Evolutionary conservation across 2,329 filamentous ascomycete species (phyloP), one percentile per base, ranked within the genome.

Genomic region (Ambrosiella beaveri): DNA sequence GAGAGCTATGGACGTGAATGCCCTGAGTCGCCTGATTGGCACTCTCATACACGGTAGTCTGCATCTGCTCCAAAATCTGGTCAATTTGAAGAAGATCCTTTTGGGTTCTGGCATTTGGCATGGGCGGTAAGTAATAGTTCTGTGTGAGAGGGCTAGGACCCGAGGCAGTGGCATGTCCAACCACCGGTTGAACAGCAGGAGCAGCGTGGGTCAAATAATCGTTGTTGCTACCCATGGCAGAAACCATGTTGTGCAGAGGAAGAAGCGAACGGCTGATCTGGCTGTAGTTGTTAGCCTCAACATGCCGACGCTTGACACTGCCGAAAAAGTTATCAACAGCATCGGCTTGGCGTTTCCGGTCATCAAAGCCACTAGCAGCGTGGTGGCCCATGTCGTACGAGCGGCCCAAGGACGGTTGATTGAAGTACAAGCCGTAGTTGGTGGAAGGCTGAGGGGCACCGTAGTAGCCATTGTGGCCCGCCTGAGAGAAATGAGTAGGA

Each of bases 41-140:
- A 69, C 85, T 95, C 72, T 97, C 93, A 68, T 97, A 97, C 54
- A 97, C 88, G 51, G 91, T 96, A 63, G 85, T 84, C 71, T 96
- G 90, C 77, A 97, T 91, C 71, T 96, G 88, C 71, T 95, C 89
- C 58, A 98, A 80, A 69, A 97, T 87, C 67, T 89, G 86, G 69
- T 97, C 93, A 66, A 97, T 90, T 68, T 95, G 89, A 68, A 95
- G 75, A 49, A 98, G 76, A 68, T 98, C 93, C 68, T 82, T 89
- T 78, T 97, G 95, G 54, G 90, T 96, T 66, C 91, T 84, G 58
- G 94, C 78, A 65, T 89, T 94, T 53, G 83, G 82, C 75, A 95
- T 88, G 8, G 89, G 82, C 57, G 93, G 88, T 60, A 96, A 77
- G 62, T 88, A 88, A 72, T 96, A 95, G 62, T 72, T 72, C 68